These are phyloP conservation scores for Phytophthora idaei DNA, from an alignment of 352 stramenopile genomes.

Conservation along the genomic window DNA sequence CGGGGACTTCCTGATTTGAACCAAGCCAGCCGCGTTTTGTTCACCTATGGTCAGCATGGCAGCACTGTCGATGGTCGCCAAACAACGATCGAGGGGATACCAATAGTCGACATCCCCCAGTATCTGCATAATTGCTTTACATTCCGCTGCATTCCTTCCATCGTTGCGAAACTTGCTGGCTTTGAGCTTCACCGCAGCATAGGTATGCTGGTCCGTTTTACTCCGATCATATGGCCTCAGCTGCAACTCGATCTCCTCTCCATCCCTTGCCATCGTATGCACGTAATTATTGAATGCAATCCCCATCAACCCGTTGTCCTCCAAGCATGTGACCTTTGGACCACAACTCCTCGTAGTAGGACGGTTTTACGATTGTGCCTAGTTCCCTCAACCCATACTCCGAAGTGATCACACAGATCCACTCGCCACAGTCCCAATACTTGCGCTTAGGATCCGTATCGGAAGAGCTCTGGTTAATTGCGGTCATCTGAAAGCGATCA, in stretches of 20 bases:
- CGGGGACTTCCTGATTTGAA: background rate
- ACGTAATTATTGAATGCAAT: slow-evolving; percentile 9
- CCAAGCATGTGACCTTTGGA: slow-evolving; percentile 2
- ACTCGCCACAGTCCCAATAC: too few species aligned
- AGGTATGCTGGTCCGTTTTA: background rate
- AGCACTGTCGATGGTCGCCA: slow-evolving; percentile 4
- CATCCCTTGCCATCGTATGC: slow-evolving; percentile 2
- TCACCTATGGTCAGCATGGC: background rate
- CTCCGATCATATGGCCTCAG: too few species aligned
- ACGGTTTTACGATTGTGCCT: background rate
- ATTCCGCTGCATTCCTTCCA: background rate
- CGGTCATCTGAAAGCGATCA: too few species aligned
- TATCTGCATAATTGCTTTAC: background rate
- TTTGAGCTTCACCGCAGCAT: background rate
- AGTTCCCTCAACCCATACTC: too few species aligned
- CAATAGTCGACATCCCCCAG: slow-evolving; percentile 1
- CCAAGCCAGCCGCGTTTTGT: background rate
- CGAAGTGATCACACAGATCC: too few species aligned
- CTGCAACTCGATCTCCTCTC: background rate
- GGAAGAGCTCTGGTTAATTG: too few species aligned
- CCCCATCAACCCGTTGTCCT: background rate
- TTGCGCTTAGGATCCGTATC: too few species aligned
- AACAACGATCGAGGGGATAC: slow-evolving; percentile 5
- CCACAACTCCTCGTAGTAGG: background rate
- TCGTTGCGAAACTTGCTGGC: background rate